Conservation (phyloP, 768 basidiomycete genomes). For the Naganishia vishniacii region DNA sequence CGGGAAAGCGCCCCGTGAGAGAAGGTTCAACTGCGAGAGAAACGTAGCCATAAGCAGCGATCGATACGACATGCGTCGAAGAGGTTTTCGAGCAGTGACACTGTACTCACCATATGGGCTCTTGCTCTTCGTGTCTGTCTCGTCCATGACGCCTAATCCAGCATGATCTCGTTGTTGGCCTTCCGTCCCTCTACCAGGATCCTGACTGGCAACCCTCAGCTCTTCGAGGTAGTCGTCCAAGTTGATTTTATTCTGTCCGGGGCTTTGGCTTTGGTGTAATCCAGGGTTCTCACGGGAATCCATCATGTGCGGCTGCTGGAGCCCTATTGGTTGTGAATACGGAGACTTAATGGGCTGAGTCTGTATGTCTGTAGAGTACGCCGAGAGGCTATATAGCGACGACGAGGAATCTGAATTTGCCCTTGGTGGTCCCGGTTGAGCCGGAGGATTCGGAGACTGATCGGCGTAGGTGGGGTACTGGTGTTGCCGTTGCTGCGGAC, state of each 20-base stretch:
- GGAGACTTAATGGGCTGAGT: constrained; percentile 8
- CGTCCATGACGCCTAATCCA: background rate
- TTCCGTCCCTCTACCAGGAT: background rate
- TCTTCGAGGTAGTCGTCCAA: constrained; percentile 11
- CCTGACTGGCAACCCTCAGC: background rate
- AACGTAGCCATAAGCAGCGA: no score
- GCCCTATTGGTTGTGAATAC: background rate
- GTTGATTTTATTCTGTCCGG: background rate
- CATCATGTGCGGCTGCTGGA: background rate
- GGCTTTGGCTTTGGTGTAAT: background rate
- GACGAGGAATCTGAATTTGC: constrained; percentile 12
- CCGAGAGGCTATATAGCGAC: constrained; percentile 10
- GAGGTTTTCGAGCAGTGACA: no score
- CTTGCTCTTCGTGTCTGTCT: background rate
- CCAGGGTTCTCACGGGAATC: background rate
- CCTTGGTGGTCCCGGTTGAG: background rate
- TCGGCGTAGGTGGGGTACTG: background rate
- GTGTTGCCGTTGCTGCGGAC: constrained; percentile 5
- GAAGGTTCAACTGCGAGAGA: background rate
- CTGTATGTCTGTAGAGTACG: constrained; percentile 8
- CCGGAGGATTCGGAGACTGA: background rate
- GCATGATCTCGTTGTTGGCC: background rate
- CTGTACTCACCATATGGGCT: background rate
- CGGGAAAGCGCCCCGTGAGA: background rate
- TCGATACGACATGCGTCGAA: no score